Evolutionary conservation across 169 alveolate species (phyloP).

Genomic region (Cyclospora cayetanensis): DNA sequence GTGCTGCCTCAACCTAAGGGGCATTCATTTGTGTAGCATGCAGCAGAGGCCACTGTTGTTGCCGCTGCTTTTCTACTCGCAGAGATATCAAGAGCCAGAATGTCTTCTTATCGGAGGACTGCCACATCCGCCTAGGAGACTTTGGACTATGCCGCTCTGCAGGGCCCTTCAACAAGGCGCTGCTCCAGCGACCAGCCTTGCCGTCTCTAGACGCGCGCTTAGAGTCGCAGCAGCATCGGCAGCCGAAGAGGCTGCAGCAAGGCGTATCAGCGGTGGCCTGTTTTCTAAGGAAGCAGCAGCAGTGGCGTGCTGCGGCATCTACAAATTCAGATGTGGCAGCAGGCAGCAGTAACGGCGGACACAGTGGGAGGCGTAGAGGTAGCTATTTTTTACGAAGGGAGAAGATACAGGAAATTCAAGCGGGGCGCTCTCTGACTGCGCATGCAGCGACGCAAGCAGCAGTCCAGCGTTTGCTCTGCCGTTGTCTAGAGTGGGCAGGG

Average conservation of each 20-base stretch:
- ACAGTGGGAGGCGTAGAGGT: background rate
- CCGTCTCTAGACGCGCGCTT: background rate
- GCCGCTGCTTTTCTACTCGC: background rate
- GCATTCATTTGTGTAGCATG: background rate
- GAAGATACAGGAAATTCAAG: background rate
- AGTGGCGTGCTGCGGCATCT: background rate
- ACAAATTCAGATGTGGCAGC: background rate
- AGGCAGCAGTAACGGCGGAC: background rate
- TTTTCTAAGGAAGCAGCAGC: background rate
- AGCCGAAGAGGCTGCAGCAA: background rate
- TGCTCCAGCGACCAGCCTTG: background rate
- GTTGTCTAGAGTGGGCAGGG: no score
- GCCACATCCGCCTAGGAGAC: constrained; percentile 58
- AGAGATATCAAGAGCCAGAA: constrained; percentile 70
- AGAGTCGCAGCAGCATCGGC: background rate
- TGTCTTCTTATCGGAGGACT: constrained; percentile 59
- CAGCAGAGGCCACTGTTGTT: no score
- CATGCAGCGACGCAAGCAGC: background rate
- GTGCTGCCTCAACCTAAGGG: background rate
- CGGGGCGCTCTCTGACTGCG: background rate
- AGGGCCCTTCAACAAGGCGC: background rate
- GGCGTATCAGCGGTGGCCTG: background rate
- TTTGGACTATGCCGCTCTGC: constrained; percentile 59
- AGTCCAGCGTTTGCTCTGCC: no score
- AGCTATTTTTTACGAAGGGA: background rate